phyloP scores from a whole-genome alignment of 768 basidiomycete species.

The Coprinopsis sp. region DNA sequence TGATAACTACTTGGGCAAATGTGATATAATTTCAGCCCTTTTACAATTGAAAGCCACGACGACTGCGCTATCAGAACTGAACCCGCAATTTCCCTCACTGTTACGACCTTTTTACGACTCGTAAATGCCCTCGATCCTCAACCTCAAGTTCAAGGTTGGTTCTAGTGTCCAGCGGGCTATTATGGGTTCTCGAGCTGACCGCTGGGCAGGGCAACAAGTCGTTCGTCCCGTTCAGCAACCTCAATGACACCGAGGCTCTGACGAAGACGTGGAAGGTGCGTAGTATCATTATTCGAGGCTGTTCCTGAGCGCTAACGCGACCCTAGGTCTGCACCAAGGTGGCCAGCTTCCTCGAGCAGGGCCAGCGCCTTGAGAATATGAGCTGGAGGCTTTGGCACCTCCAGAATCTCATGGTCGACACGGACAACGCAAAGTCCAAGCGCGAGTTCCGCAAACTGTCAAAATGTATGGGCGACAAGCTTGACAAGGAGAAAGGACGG shows the following conservation, averaged over 20 bases:
- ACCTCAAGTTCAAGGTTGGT: conserved; percentile 77
- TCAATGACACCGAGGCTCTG: conserved; percentile 77
- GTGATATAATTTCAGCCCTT: no score
- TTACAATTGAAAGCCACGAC: no score
- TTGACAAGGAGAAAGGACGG: conserved; percentile 92
- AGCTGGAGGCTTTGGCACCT: conserved; percentile 92
- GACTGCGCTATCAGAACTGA: no score
- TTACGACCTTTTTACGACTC: conserved; percentile 12
- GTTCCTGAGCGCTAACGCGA: conserved; percentile 5
- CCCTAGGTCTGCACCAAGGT: conserved; percentile 83
- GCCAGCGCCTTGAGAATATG: conserved; percentile 86
- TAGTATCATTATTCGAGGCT: conserved; percentile 11
- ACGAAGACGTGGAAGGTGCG: conserved; percentile 88
- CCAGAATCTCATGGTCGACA: conserved; percentile 87
- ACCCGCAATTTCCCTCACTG: no score
- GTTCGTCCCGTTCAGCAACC: conserved; percentile 88
- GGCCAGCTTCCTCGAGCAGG: conserved; percentile 86
- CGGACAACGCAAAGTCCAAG: conserved; percentile 83
- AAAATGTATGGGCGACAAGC: conserved; percentile 85
- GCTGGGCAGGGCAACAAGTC: conserved; percentile 83
- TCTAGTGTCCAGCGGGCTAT: conserved; percentile 10
- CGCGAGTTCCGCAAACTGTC: conserved; percentile 89
- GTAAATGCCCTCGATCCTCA: conserved; percentile 75
- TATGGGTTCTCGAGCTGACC: conserved; percentile 9
- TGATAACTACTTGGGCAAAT: no score